A percentile compares a stretch with the other conserved stretches of the same genome.
phyloP scores from a whole-genome alignment of 2,329 filamentous ascomycete species.

The Colletotrichum viniferum region DNA sequence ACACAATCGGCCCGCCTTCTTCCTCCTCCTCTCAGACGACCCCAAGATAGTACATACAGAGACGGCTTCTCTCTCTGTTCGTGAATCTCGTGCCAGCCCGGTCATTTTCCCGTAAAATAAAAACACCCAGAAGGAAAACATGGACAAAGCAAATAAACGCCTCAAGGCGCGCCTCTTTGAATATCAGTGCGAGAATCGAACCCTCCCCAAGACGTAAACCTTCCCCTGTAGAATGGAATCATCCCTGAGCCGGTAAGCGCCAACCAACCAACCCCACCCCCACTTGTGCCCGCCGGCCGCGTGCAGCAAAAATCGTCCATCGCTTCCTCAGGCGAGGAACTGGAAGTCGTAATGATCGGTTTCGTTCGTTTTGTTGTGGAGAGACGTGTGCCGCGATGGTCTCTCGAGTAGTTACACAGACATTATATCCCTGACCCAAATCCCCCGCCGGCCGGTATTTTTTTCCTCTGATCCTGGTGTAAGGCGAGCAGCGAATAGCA shows the following conservation, averaged over 20 bases:
- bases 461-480: neutral
- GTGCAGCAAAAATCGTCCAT: neutral
- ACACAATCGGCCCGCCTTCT: neutral
- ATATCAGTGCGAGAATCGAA: conserved; percentile 4
- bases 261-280: neutral
- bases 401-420: conserved; percentile 12
- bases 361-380: conserved; percentile 8
- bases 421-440: conserved; percentile 18
- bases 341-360: conserved; percentile 1
- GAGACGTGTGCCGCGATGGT: neutral
- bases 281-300: conserved; percentile 1
- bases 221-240: neutral
- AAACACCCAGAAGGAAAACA: conserved; percentile 1
- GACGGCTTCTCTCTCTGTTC: conserved; percentile 9
- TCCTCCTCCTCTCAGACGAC: neutral
- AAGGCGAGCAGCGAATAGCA: conserved; percentile 1
- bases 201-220: neutral
- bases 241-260: conserved; percentile 8
- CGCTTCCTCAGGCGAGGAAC: neutral
- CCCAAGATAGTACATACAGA: conserved; percentile 19
- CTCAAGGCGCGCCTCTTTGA: conserved; percentile 2
- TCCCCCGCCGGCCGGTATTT: neutral
- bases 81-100: conserved; percentile 12
- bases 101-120: conserved; percentile 14
- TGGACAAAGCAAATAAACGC: conserved; percentile 18